phyloP scores from a whole-genome alignment of 805 yeast genomes.

The Saccharomycopsis sp. region DNA sequence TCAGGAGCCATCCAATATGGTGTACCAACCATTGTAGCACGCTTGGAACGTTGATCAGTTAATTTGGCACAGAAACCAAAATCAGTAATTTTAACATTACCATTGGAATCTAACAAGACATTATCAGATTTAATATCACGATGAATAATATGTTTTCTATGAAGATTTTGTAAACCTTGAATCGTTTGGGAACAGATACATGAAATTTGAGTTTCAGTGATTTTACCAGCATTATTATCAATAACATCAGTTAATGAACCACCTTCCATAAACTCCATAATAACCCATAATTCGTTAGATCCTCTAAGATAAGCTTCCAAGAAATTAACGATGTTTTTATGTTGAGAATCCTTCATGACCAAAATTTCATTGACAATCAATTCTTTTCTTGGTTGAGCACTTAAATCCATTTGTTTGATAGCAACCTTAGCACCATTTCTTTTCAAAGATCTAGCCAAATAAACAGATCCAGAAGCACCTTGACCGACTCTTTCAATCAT shows the following conservation, averaged over 20 bases:
- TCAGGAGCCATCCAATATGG: constrained; percentile 99
- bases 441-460: constrained; percentile 59
- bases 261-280: constrained; percentile 99
- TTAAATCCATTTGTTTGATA: constrained; percentile 89
- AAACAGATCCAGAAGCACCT: constrained; percentile 97
- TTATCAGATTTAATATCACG: constrained; percentile 96
- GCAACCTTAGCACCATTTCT: constrained; percentile 68
- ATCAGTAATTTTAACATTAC: constrained; percentile 90
- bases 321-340: constrained; percentile 90
- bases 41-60: constrained; percentile 67
- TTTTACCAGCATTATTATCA: constrained; percentile 62
- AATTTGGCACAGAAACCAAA: constrained; percentile 96
- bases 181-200: constrained; percentile 85
- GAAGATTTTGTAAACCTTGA: constrained; percentile 85
- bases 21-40: constrained; percentile 98
- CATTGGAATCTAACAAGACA: constrained; percentile 70
- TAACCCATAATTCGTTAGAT: constrained; percentile 85
- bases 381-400: constrained; percentile 89
- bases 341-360: constrained; percentile 94
- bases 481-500: constrained; percentile 86
- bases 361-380: constrained; percentile 89
- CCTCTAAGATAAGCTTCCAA: constrained; percentile 82
- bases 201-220: constrained; percentile 84
- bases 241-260: constrained; percentile 95
- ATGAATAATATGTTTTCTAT: constrained; percentile 86